phyloP scores from a whole-genome alignment of 306 rosid species.

The Sicyos baderoa region DNA sequence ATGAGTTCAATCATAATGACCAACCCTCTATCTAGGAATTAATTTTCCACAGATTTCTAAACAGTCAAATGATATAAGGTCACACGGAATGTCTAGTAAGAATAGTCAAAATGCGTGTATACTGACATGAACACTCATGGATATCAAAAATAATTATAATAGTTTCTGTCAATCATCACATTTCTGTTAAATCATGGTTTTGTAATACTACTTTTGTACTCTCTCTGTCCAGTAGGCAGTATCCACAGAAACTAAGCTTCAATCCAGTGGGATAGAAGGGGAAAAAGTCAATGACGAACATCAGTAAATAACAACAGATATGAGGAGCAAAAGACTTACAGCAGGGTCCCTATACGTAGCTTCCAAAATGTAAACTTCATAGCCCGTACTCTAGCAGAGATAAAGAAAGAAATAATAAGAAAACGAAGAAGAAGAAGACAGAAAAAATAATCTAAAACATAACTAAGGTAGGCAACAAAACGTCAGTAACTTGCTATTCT shows the following conservation, averaged over 20 bases:
- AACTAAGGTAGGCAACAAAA: conserved; percentile 17
- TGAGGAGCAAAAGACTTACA: conserved; percentile 32
- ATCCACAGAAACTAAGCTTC: neutral
- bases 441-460: no score
- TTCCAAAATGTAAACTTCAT: conserved; percentile 88
- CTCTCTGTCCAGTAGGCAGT: neutral
- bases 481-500: neutral
- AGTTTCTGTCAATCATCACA: neutral
- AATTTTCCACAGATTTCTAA: no score
- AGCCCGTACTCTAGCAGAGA: conserved; percentile 78
- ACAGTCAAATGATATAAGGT: no score
- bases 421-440: conserved; percentile 12
- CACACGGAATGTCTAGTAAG: no score
- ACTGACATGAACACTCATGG: no score
- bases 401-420: conserved; percentile 31
- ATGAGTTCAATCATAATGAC: no score
- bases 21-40: no score
- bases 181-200: neutral
- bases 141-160: neutral
- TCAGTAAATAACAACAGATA: neutral
- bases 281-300: conserved; percentile 14
- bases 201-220: neutral
- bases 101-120: no score
- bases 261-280: conserved; percentile 14
- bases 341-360: conserved; percentile 92